These are phyloP conservation scores for Thermoascus crustaceus DNA, from an alignment of 2,329 filamentous ascomycete species.

Conservation along the genomic window DNA sequence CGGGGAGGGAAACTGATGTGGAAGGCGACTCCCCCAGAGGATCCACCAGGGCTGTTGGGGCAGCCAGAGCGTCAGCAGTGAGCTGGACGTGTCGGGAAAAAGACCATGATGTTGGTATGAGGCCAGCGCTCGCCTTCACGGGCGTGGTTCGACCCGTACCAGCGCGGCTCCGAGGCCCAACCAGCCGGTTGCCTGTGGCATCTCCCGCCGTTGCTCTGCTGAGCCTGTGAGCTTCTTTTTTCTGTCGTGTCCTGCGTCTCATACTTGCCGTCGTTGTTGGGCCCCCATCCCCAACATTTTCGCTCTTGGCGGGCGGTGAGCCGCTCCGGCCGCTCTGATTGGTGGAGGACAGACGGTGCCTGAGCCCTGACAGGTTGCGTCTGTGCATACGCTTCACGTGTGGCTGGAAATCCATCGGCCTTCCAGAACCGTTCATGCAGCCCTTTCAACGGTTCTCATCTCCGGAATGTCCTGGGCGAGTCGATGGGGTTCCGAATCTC, in stretches of 20 bases:
- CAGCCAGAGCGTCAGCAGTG: background rate
- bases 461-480: no score
- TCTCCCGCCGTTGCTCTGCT: background rate
- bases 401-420: background rate
- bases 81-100: background rate
- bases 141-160: no score
- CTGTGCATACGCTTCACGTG: background rate
- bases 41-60: conserved; percentile 1
- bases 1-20: conserved; percentile 2
- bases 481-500: no score
- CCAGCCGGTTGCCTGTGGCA: no score
- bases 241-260: no score
- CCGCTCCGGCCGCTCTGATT: background rate
- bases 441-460: no score
- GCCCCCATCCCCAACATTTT: conserved; percentile 5
- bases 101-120: background rate
- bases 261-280: conserved; percentile 5
- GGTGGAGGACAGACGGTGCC: background rate
- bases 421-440: no score
- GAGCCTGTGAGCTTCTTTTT: background rate
- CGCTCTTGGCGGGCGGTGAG: conserved; percentile 1
- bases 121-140: background rate
- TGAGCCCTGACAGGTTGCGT: background rate
- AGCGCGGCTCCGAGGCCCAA: no score
- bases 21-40: background rate